Conservation (phyloP, 2,329 filamentous ascomycete species). For the Aspergillus clavatus region DNA sequence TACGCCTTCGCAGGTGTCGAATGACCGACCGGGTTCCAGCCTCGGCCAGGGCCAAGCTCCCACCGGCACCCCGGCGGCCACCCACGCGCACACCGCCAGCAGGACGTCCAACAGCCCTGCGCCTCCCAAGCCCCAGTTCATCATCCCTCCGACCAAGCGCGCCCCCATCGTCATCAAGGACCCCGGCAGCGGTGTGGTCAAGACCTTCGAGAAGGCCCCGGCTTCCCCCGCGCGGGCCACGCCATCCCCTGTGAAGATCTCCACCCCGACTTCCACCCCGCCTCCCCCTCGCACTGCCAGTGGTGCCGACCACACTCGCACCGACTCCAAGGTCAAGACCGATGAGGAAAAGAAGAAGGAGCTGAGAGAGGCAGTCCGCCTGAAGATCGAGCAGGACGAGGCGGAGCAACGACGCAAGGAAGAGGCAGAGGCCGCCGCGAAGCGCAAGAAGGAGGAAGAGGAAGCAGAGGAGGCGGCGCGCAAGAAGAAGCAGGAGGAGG, state of each 20-base stretch:
- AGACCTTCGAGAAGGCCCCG: slow-evolving; percentile 64
- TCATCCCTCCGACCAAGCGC: slow-evolving; percentile 62
- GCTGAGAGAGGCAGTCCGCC: slow-evolving; percentile 54
- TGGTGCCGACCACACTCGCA: slow-evolving; percentile 61
- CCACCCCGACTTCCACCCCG: slow-evolving; percentile 72
- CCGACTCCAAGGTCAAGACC: slow-evolving; percentile 70
- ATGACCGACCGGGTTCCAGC: slow-evolving; percentile 60
- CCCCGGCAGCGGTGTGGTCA: slow-evolving; percentile 69
- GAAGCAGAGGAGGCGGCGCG: slow-evolving; percentile 29
- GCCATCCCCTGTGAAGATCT: slow-evolving; percentile 54
- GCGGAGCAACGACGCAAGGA: slow-evolving; percentile 46
- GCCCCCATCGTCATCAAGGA: slow-evolving; percentile 81
- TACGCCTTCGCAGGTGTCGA: slow-evolving; percentile 71
- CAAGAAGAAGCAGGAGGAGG: slow-evolving; percentile 26
- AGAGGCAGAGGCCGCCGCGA: slow-evolving; percentile 40
- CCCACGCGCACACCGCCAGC: slow-evolving; percentile 49
- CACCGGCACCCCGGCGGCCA: slow-evolving; percentile 47
- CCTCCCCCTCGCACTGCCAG: slow-evolving; percentile 73
- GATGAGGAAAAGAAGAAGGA: slow-evolving; percentile 77
- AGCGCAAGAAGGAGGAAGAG: slow-evolving; percentile 23
- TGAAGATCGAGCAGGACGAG: slow-evolving; percentile 56
- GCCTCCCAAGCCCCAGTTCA: slow-evolving; percentile 58
- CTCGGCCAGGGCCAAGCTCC: slow-evolving; percentile 54
- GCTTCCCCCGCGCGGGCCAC: slow-evolving; percentile 54
- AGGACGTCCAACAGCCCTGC: slow-evolving; percentile 54